Conservation (phyloP, 345 rosid genomes). For the Euphorbia lathyris region DNA sequence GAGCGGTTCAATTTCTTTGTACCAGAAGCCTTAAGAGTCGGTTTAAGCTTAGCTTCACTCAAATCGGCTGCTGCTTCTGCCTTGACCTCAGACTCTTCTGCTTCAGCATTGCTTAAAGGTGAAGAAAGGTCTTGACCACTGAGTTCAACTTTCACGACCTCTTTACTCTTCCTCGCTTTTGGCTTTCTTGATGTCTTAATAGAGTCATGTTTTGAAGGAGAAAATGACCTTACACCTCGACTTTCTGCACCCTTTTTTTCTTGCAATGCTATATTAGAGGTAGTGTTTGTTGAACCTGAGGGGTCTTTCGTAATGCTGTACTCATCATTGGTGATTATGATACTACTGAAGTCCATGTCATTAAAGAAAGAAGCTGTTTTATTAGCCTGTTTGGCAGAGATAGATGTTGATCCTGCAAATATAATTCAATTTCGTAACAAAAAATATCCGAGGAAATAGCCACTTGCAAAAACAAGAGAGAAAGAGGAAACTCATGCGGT, state of each 20-base stretch:
- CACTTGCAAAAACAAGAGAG: not conserved
- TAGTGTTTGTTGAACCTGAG: conserved; percentile 24
- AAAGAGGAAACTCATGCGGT: not conserved
- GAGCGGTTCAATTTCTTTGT: conserved; percentile 47
- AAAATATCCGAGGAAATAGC: not conserved
- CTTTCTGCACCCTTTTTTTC: conserved; percentile 26
- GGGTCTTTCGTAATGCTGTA: conserved; percentile 54
- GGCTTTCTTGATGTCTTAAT: conserved; percentile 24
- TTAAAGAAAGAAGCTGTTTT: conserved; percentile 29
- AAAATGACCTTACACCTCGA: conserved; percentile 32
- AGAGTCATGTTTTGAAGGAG: conserved; percentile 21
- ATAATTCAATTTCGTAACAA: conserved; percentile 4
- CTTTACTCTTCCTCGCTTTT: conserved; percentile 25
- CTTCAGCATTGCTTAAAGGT: conserved; percentile 27
- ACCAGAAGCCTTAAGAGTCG: conserved; percentile 61
- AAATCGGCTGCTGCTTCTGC: conserved; percentile 29
- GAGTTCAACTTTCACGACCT: conserved; percentile 21
- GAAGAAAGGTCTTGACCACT: conserved; percentile 29
- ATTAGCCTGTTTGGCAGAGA: conserved; percentile 23
- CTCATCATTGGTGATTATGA: conserved; percentile 54
- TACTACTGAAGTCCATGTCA: conserved; percentile 59
- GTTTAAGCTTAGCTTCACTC: conserved; percentile 40
- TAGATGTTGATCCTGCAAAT: conserved; percentile 48
- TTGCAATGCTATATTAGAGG: conserved; percentile 25
- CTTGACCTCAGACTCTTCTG: conserved; percentile 26